These are phyloP conservation scores for Choricystis sp. DNA, from an alignment of 139 green algal species.

Conservation along the genomic window DNA sequence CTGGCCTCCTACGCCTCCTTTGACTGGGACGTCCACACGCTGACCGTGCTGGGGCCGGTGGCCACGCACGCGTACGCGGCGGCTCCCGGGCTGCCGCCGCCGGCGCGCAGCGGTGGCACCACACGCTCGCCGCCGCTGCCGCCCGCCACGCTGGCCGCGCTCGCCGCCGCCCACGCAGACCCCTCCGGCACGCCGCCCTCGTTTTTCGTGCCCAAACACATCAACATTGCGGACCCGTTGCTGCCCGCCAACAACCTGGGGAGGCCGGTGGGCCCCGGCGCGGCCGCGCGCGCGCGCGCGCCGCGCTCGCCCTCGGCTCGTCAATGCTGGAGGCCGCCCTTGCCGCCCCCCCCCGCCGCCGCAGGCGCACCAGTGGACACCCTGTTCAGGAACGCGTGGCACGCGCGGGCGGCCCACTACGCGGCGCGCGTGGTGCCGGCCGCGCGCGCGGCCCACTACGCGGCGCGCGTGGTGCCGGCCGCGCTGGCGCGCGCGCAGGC, in stretches of 20 bases:
- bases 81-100: background rate
- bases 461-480: too few relatives aligned
- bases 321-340: background rate
- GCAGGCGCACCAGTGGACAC: background rate
- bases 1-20: slow-evolving; percentile 66
- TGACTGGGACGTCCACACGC: slow-evolving; percentile 72
- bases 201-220: slow-evolving; percentile 32
- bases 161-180: background rate
- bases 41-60: slow-evolving; percentile 64
- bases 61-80: slow-evolving; percentile 23
- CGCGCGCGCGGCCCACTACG: background rate
- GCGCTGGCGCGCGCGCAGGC: too few relatives aligned
- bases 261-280: slow-evolving; percentile 9
- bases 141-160: background rate
- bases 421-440: background rate
- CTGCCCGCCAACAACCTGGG: slow-evolving; percentile 92
- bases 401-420: background rate
- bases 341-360: too few relatives aligned
- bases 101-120: background rate
- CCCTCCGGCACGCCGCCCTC: background rate
- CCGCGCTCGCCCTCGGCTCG: background rate
- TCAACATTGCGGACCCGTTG: slow-evolving; percentile 92
- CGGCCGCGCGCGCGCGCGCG: too few relatives aligned
- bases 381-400: background rate
- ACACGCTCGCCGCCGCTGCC: background rate